Percentiles rank a stretch among this genome's conserved stretches.
Evolutionary conservation across 176 grass and related monocot genomes (phyloP).

Genomic region (Leersia perrieri): DNA sequence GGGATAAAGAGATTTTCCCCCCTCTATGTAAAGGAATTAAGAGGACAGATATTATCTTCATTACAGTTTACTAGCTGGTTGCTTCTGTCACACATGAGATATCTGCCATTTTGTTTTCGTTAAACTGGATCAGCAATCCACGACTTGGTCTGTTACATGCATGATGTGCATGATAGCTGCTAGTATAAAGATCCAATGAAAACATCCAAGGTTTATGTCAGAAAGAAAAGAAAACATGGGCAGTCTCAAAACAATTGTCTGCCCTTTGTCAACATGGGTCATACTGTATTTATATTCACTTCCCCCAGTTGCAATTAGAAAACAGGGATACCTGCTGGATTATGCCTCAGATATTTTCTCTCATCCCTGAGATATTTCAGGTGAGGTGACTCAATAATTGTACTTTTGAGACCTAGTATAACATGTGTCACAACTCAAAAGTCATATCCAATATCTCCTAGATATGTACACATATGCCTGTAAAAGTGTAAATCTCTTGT

Average conservation of each 20-base stretch:
- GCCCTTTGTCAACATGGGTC: not conserved
- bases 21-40: constrained; percentile 14
- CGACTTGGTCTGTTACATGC: not conserved
- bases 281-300: not conserved
- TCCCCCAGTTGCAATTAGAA: constrained; percentile 9
- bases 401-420: not conserved
- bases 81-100: not conserved
- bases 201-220: not conserved
- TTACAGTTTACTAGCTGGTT: not conserved
- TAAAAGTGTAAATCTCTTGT: not conserved
- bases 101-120: not conserved
- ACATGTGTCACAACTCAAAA: not conserved
- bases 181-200: not conserved
- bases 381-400: constrained; percentile 34
- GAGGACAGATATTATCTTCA: constrained; percentile 29
- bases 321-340: not conserved
- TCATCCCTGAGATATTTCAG: not conserved
- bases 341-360: constrained; percentile 40
- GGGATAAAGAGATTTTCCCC: not conserved
- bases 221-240: not conserved
- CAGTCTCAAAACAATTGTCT: not conserved
- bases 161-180: too few species aligned
- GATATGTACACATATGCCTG: not conserved
- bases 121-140: not conserved
- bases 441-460: not conserved